Base-by-base conservation (phyloP, 257 asterid genomes). In the Nicotiana noctiflora region DNA sequence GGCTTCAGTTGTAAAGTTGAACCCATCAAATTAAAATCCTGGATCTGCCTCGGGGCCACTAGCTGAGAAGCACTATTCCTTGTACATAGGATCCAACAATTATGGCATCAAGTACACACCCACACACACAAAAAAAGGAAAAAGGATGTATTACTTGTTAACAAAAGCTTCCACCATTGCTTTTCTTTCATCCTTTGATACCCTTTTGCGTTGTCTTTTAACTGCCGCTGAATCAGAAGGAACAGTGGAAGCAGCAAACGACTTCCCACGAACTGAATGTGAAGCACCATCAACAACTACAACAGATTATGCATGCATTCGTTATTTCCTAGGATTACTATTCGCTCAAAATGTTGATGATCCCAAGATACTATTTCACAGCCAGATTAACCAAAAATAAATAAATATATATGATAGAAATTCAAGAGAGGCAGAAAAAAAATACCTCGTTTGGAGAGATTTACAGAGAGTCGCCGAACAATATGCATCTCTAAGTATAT, bases 81-180 rank as follows among this genome's bases (percentile, higher is more conserved):
- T 40, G 49, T 5, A 34, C 40, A 34, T 34, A 10, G 18, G 76
- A 37, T n/a, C 19, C 76, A 37, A 67, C 57, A 70, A 40, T 40
- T 5, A 19, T 14, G 8, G 19, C 19, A 44, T 46, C 59, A 70
- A 21, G 23, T 6, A 7, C 46, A 46, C 77, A 70, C 59, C 21
- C n/a, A n/a, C n/a, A n/a, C 49, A 21, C 14, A 11, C 44, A n/a
- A 46, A 10, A 51, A 67, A 49, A n/a, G 19, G 80, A 51, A 18
- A 55, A n/a, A 27, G 4, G 27, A 60, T 31, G 44, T 4, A 79
- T 25, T 90, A 93, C 98, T 86, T 86, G 87, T 83, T 88, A 75
- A 93, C 94, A 86, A 81, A 90, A 63, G 82, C 67, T 90, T 86
- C 86, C 82, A 90, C 88, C 90, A 92, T 76, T 6, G 86, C 65